Evolutionary conservation across 108 stramenopile species (phyloP), one percentile per base, ranked within the genome.

Genomic region (Cyclotella kingstonii): DNA sequence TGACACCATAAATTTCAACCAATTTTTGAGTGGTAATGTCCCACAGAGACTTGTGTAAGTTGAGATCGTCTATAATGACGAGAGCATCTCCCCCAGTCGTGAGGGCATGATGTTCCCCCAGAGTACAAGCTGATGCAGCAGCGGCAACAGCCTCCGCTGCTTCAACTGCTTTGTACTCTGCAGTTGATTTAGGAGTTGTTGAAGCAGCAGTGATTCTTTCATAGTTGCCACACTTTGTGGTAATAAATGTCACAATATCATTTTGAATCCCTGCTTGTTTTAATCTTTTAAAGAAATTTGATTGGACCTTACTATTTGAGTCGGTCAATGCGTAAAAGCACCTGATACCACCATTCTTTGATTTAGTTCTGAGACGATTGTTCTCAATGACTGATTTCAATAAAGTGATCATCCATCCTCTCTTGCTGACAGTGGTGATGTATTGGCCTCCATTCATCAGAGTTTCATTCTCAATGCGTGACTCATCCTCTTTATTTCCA

Each of bases 21-120:
- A 94, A 59, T 11, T 75, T 65, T 45, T 82, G 69, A 2, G 93
- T 94, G 3, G 90, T 91, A 2, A 73, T 67, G 57, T 91, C 93
- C 93, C 93, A 94, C 7, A 94, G 53, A 2, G 66, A 73, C 53
- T 91, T 94, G 76, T 91, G 90, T 34, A 75, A 64, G 42, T 91
- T 86, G 43, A 94, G 68, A 39, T 74, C 81, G 63, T 94, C 93
- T n/a, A 94, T 66, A 7, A 94, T 63, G 3, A 94, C 88, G 10
- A 94, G 51, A 17, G 84, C 45, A 57, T 94, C 84, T 34, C 70
- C 68, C 3, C 87, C 86, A 44, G 79, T 60, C 43, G 86, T 74
- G 33, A 83, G 45, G 0, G 89, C 89, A 44, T 74, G 83, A 22
- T 81, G 63, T 63, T 91, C 93, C 4, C 64, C 92, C 54, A 93